Conservation (phyloP, 768 basidiomycete genomes). For the Auricularia heimuer region DNA sequence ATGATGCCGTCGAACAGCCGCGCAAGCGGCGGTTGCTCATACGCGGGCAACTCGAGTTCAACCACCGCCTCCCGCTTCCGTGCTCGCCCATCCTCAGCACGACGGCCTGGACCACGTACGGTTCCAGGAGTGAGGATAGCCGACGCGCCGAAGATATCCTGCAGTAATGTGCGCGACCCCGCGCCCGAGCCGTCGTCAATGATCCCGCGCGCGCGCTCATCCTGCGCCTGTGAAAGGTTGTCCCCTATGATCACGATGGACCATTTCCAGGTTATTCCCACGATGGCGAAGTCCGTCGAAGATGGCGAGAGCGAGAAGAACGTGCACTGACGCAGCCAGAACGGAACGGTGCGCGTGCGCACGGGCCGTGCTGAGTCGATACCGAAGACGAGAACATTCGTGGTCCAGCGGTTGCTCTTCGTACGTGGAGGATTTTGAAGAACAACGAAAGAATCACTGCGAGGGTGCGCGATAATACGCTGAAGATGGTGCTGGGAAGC, state of each 20-base stretch:
- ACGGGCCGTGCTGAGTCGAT: conserved; percentile 35
- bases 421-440: conserved; percentile 26
- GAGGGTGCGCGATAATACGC: conserved; percentile 44
- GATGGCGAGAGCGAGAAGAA: conserved; percentile 24
- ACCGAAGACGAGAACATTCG: conserved; percentile 41
- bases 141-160: conserved; percentile 82
- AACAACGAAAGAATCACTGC: conserved; percentile 49
- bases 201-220: conserved; percentile 31
- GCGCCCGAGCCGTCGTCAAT: conserved; percentile 19
- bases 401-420: conserved; percentile 17
- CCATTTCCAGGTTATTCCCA: conserved; percentile 63
- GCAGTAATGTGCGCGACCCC: conserved; percentile 57
- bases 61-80: conserved; percentile 33
- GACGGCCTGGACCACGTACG: conserved; percentile 15
- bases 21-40: conserved; percentile 67
- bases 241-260: conserved; percentile 63
- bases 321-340: conserved; percentile 44
- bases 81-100: conserved; percentile 20
- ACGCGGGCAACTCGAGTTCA: conserved; percentile 60
- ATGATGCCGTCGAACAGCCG: conserved; percentile 59
- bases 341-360: conserved; percentile 44
- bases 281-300: conserved; percentile 40
- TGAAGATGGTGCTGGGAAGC: conserved; percentile 29
- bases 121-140: conserved; percentile 35
- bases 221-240: conserved; percentile 27